Evolutionary conservation across 164 flowering plant genomes (phyloP).

Genomic region (Dillenia turbinata): DNA sequence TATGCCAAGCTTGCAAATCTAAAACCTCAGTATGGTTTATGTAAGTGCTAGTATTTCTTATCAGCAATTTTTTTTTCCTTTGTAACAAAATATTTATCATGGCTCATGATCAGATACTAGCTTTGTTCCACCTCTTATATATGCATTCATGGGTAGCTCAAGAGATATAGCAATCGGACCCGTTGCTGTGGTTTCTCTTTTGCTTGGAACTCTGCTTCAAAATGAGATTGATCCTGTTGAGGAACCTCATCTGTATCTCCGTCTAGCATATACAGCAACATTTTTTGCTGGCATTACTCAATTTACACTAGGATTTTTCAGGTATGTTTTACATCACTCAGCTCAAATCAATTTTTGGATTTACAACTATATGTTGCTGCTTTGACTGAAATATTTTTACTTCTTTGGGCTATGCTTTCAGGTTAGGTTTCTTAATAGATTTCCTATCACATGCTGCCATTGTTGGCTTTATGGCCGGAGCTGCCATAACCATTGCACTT

Average conservation of each 20-base stretch:
- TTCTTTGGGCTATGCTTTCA: slow-evolving; percentile 15
- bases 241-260: slow-evolving; percentile 44
- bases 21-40: slow-evolving; percentile 59
- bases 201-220: slow-evolving; percentile 76
- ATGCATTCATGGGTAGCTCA: slow-evolving; percentile 97
- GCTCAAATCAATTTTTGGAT: not conserved
- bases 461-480: slow-evolving; percentile 98
- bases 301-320: slow-evolving; percentile 74
- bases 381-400: not conserved
- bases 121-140: slow-evolving; percentile 92
- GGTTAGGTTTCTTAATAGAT: slow-evolving; percentile 92
- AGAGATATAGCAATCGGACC: slow-evolving; percentile 97
- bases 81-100: not conserved
- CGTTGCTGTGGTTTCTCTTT: slow-evolving; percentile 88
- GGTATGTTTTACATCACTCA: slow-evolving; percentile 29
- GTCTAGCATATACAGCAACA: slow-evolving; percentile 92
- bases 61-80: not conserved
- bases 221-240: slow-evolving; percentile 53
- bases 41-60: slow-evolving; percentile 34
- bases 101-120: slow-evolving; percentile 57
- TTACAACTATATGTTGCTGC: too few relatives aligned
- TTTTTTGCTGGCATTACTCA: slow-evolving; percentile 93
- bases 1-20: slow-evolving; percentile 70
- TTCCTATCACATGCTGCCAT: slow-evolving; percentile 95
- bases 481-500: slow-evolving; percentile 92